A percentile compares a stretch with the other conserved stretches of the same genome.
These are phyloP conservation scores for Microthlaspi erraticum DNA, from an alignment of 345 rosid genomes.

Conservation along the genomic window DNA sequence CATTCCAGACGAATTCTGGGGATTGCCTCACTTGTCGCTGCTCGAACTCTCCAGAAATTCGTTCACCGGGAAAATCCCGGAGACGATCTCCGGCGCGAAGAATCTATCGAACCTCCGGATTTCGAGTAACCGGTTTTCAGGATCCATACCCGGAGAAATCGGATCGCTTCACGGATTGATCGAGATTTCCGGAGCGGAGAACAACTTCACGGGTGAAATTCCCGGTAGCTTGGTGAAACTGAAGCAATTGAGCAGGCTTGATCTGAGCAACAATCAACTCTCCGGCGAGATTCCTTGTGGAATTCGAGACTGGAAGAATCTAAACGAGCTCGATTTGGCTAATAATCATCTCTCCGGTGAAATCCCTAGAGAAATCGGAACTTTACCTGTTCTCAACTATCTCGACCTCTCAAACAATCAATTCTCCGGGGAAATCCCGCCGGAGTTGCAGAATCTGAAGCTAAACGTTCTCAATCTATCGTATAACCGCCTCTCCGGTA, in stretches of 20 bases:
- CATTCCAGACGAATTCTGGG: slow-evolving; percentile 75
- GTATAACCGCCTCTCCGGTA: slow-evolving; percentile 67
- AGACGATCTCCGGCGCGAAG: slow-evolving; percentile 56
- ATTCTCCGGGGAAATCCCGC: slow-evolving; percentile 72
- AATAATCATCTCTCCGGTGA: slow-evolving; percentile 66
- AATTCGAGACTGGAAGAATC: slow-evolving; percentile 55
- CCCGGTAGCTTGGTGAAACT: slow-evolving; percentile 63
- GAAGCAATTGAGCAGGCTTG: slow-evolving; percentile 61
- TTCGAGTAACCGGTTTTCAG: slow-evolving; percentile 66
- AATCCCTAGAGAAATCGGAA: slow-evolving; percentile 70
- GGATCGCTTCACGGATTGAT: slow-evolving; percentile 55
- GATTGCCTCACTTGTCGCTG: slow-evolving; percentile 63
- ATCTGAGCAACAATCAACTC: slow-evolving; percentile 65
- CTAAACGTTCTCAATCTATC: slow-evolving; percentile 82
- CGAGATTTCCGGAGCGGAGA: slow-evolving; percentile 58
- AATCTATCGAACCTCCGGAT: slow-evolving; percentile 67
- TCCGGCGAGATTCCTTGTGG: slow-evolving; percentile 71
- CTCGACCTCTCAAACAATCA: slow-evolving; percentile 81
- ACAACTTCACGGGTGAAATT: slow-evolving; percentile 57
- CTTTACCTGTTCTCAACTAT: slow-evolving; percentile 76
- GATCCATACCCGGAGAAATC: slow-evolving; percentile 61
- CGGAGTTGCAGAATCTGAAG: slow-evolving; percentile 73
- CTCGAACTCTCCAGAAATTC: slow-evolving; percentile 69
- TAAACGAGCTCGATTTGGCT: slow-evolving; percentile 81
- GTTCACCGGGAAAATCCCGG: slow-evolving; percentile 58